Evolutionary conservation across 495 filamentous ascomycete genomes (phyloP).

Genomic region (Penicillium fimorum): DNA sequence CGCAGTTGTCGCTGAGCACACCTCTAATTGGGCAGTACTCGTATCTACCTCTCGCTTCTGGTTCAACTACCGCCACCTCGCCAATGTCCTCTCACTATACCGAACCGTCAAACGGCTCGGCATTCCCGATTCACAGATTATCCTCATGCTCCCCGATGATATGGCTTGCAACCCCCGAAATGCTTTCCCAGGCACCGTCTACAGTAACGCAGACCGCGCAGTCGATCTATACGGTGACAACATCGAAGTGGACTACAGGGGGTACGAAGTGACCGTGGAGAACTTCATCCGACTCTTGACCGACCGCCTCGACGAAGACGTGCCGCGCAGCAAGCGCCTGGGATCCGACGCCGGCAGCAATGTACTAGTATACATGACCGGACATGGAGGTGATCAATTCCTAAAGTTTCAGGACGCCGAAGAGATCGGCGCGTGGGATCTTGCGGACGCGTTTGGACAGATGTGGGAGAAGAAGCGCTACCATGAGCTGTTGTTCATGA

Average conservation of each 20-base stretch:
- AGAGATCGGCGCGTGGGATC: conserved; percentile 93
- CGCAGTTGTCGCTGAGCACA: conserved; percentile 69
- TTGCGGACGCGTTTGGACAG: conserved; percentile 97
- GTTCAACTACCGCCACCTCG: conserved; percentile 99
- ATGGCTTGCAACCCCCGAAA: conserved; percentile 99
- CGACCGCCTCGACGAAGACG: conserved; percentile 87
- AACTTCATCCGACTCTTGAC: conserved; percentile 96
- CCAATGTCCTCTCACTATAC: conserved; percentile 96
- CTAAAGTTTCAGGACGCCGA: conserved; percentile 98
- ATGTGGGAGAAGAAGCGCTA: conserved; percentile 99
- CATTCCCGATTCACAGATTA: conserved; percentile 98
- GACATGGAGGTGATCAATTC: conserved; percentile 97
- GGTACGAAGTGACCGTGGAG: conserved; percentile 98
- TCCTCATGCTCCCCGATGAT: conserved; percentile 98
- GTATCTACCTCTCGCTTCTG: conserved; percentile 99
- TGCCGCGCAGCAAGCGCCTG: conserved; percentile 87
- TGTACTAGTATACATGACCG: conserved; percentile 98
- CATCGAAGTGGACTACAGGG: conserved; percentile 97
- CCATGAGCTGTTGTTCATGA: conserved; percentile 98
- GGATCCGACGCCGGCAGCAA: conserved; percentile 93
- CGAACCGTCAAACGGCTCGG: conserved; percentile 97
- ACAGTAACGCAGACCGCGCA: conserved; percentile 94
- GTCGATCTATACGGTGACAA: conserved; percentile 98
- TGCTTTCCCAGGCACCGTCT: conserved; percentile 94
- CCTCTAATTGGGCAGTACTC: conserved; percentile 97